phyloP scores from a whole-genome alignment of 257 asterid genomes.

The Agastache rugosa region DNA sequence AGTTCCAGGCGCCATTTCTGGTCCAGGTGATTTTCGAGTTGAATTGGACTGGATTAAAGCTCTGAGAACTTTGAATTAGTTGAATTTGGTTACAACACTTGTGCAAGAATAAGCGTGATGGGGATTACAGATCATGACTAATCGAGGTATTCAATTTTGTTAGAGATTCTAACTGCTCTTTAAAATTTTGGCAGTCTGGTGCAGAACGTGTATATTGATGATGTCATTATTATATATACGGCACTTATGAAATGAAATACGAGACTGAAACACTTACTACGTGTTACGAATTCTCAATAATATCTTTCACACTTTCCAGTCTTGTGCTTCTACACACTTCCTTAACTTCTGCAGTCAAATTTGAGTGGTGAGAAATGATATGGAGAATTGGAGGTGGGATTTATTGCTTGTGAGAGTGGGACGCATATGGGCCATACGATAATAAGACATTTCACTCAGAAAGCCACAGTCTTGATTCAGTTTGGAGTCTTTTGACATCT shows the following conservation, averaged over 20 bases:
- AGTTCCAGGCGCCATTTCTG: constrained; percentile 69
- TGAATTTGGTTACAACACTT: neutral
- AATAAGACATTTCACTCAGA: neutral
- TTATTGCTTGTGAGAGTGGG: neutral
- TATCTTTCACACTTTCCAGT: neutral
- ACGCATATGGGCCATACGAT: neutral
- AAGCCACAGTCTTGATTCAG: neutral
- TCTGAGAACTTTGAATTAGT: constrained; percentile 55
- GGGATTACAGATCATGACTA: neutral
- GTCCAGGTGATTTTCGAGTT: constrained; percentile 82
- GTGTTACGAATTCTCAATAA: neutral
- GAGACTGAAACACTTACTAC: neutral
- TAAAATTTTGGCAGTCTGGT: neutral
- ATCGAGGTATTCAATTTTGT: constrained; percentile 1
- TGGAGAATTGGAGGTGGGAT: neutral
- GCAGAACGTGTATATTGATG: neutral
- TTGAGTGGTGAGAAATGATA: constrained; percentile 5
- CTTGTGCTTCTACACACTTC: neutral
- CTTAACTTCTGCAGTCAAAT: neutral
- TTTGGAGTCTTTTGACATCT: constrained; percentile 16
- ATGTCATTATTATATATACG: neutral
- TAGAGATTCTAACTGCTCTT: neutral
- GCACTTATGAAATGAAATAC: neutral
- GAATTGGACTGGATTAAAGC: constrained; percentile 96
- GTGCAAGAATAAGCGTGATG: constrained; percentile 23